These are phyloP conservation scores for Nemania diffusa DNA, from an alignment of 2,329 filamentous ascomycete genomes.

Conservation along the genomic window DNA sequence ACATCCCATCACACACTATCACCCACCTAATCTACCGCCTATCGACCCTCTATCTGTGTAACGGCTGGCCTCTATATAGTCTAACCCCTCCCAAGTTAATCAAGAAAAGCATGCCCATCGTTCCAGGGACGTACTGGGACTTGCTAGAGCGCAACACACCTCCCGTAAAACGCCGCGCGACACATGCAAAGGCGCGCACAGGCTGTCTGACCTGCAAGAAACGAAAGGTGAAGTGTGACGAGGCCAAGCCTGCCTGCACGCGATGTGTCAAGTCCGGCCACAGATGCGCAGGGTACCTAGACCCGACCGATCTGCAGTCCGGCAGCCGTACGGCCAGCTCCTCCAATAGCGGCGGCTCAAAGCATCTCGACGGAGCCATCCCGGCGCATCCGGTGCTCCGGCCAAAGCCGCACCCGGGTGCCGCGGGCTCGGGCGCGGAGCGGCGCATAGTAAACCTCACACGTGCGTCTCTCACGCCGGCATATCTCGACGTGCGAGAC, in stretches of 20 bases:
- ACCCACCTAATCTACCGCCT: too few species aligned
- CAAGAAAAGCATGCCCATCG: conserved; percentile 35
- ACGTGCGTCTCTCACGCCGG: conserved; percentile 34
- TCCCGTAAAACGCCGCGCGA: conserved; percentile 36
- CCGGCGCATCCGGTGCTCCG: conserved; percentile 9
- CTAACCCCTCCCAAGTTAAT: background rate
- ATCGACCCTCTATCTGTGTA: too few species aligned
- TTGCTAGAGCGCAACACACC: conserved; percentile 37
- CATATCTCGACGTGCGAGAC: conserved; percentile 34
- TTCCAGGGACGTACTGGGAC: conserved; percentile 39
- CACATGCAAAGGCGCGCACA: conserved; percentile 40
- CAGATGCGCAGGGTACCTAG: conserved; percentile 37
- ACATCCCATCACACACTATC: too few species aligned
- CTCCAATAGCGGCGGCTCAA: background rate
- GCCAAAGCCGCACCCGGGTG: conserved; percentile 23
- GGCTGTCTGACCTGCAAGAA: conserved; percentile 42
- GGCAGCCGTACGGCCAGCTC: background rate
- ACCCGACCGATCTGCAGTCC: conserved; percentile 9
- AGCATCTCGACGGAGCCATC: background rate
- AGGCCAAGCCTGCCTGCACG: conserved; percentile 38
- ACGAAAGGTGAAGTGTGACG: conserved; percentile 42
- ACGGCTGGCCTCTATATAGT: background rate
- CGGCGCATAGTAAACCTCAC: conserved; percentile 8
- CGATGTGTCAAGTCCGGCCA: conserved; percentile 39
- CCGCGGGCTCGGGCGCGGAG: background rate